A percentile compares a stretch with the other conserved stretches of the same genome.
phyloP scores from a whole-genome alignment of 805 yeast species.

The Suhomyces kilbournensis region DNA sequence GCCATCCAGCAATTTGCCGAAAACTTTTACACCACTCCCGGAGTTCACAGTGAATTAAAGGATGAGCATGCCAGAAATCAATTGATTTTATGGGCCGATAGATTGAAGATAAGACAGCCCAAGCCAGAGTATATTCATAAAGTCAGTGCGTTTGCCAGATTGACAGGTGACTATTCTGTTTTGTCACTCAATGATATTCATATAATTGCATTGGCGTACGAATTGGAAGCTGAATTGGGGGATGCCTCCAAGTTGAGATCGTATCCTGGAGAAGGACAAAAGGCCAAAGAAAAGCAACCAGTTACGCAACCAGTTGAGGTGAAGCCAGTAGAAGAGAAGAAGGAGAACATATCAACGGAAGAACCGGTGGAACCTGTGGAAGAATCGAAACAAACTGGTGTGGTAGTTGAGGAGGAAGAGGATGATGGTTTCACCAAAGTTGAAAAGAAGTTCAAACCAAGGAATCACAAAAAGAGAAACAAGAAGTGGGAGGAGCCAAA shows the following conservation, averaged over 20 bases:
- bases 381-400: background rate
- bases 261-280: conserved; percentile 57
- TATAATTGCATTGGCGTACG: conserved; percentile 87
- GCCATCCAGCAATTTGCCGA: conserved; percentile 68
- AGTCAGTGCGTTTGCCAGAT: conserved; percentile 72
- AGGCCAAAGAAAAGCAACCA: conserved; percentile 10
- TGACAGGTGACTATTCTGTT: conserved; percentile 90
- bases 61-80: conserved; percentile 84
- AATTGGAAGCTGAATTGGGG: conserved; percentile 70
- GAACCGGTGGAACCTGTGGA: no score
- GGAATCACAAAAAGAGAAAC: background rate
- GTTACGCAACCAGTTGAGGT: background rate
- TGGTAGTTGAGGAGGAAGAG: background rate
- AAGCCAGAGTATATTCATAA: conserved; percentile 55
- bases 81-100: conserved; percentile 75
- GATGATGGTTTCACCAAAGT: conserved; percentile 25
- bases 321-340: background rate
- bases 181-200: conserved; percentile 89
- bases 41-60: conserved; percentile 80
- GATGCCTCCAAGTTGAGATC: conserved; percentile 69
- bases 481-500: conserved; percentile 4
- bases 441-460: conserved; percentile 7
- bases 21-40: conserved; percentile 84
- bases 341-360: conserved; percentile 1
- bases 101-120: conserved; percentile 74